These are phyloP conservation scores for Aquilaria yunnanensis DNA, from an alignment of 345 rosid genomes.

Conservation along the genomic window DNA sequence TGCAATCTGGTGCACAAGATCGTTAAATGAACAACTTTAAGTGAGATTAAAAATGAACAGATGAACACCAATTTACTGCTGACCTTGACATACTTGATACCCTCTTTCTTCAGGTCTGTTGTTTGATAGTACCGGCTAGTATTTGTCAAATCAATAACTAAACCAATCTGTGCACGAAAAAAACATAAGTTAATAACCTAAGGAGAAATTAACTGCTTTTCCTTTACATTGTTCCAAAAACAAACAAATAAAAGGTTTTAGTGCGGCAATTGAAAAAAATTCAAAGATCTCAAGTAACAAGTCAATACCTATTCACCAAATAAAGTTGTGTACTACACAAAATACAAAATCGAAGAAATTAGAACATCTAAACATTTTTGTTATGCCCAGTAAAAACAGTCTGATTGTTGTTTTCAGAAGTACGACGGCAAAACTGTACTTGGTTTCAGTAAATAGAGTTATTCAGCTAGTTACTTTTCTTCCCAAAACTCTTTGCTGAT, in stretches of 20 bases:
- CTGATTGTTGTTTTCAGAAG: no score
- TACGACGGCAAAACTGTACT: no score
- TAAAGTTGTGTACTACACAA: not conserved
- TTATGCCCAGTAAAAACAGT: slow-evolving; percentile 4
- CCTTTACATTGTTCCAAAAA: no score
- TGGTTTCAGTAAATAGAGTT: not conserved
- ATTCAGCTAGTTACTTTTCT: slow-evolving; percentile 50
- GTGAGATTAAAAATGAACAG: slow-evolving; percentile 1
- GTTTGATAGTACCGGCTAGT: slow-evolving; percentile 80
- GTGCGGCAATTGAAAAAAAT: no score
- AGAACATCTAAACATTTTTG: no score
- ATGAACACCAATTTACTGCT: slow-evolving; percentile 8
- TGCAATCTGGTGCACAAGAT: slow-evolving; percentile 53
- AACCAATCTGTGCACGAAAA: slow-evolving; percentile 63
- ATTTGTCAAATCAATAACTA: slow-evolving; percentile 98
- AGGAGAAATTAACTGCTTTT: not conserved
- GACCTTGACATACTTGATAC: slow-evolving; percentile 94
- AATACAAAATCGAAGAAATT: no score
- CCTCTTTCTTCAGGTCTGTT: slow-evolving; percentile 69
- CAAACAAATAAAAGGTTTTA: no score
- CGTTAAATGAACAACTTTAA: slow-evolving; percentile 5
- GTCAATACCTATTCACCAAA: not conserved
- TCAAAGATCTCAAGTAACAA: not conserved
- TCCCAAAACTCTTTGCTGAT: slow-evolving; percentile 65
- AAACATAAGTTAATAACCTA: slow-evolving; percentile 2